Base-by-base conservation (phyloP, 2,329 filamentous ascomycete genomes). In the Aspergillus aculeatus region DNA sequence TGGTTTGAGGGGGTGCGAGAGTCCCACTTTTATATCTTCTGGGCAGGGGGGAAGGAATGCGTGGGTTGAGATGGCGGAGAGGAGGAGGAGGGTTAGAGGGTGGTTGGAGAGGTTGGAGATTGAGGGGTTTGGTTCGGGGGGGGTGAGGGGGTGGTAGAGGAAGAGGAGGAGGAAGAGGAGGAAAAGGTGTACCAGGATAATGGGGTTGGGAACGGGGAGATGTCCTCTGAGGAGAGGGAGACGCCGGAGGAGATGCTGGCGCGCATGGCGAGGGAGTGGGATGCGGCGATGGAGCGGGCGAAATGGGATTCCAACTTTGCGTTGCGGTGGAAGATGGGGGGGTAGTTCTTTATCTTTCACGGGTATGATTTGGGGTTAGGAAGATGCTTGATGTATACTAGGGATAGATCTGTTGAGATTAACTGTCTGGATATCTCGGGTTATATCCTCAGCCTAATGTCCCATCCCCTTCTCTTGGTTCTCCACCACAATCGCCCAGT, bases 1-100 rank as follows among this genome's bases (percentile, higher is more conserved):
- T 59, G 78, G 78, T 12, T 60, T 80, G 21, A 55, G 65, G 38
- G 77, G 72, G 10, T 76, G 75, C 58, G 72, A 76, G 54, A 70
- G 69, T 44, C 69, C 74, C 2, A 26, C 26, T 23, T 23, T 23
- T 3, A 4, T 3, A 23, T 23, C 23, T 23, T 23, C 23, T 23
- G 23, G 23, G 3, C 23, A 23, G 3, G 23, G 2, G 26, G 19
- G 14, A 26, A 21, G 7, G 38, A 19, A n/a, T 31, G 14, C 3
- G 26, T 26, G 26, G 31, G 38, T n/a, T 2, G 50, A 29, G 47
- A 26, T 23, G 6, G 26, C 16, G 41, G 55, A 57, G 16, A 47
- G 24, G 29, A 31, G 19, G 48, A 14, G 29, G 50, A 52, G 3
- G 51, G 21, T 12, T 14, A 31, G 21, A 35, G 44, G 21, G 32